Base-by-base conservation (phyloP, 2,329 filamentous ascomycete species). In the Pseudogymnoascus sp. region DNA sequence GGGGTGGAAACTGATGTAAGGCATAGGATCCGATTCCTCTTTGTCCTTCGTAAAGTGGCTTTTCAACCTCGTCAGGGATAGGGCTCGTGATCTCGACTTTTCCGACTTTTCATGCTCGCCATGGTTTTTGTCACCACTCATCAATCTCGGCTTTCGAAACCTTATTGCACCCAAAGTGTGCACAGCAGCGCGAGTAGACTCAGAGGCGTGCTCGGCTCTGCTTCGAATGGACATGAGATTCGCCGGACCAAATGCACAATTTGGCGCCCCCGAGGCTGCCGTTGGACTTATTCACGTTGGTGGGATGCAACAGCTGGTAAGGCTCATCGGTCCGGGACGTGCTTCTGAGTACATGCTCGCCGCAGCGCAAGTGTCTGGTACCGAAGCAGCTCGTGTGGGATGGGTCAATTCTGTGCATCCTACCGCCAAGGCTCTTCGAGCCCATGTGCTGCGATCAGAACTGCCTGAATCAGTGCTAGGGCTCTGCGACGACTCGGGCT, bases 1-100 rank as follows among this genome's bases (percentile, higher is more conserved):
- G 2, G 94, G 91, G 64, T 92, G 88, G 84, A 91, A 97, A 74
- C 91, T 97, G 60, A 99, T 82, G 73, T 99, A 99, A 0, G 94
- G 94, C 78, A 91, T 89, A 1, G 72, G 71, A 33, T 85, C 80
- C 2, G 76, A 76, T n/a, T 80, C 80, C 42, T 83, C 81, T 25
- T 84, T 68, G 31, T 59, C 61, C 31, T 44, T n/a, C 58, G 58
- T 33, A 59, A 61, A 25, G 38, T 15, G 13, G 68, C 71, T 13
- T 62, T 81, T 80, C 66, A 92, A 79, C 62, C 78, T 86, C 58
- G 78, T 82, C 25, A 86, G 75, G 0, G 86, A 88, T 42, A 78
- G 64, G 51, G 66, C 64, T 60, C 68, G 67, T 2, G 62, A 65
- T 48, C 63, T 59, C 27, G 41, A 10, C n/a, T 33, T 25, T 25